Base-by-base conservation (phyloP, 2,329 filamentous ascomycete species). In the Trichothecium sympodiale region DNA sequence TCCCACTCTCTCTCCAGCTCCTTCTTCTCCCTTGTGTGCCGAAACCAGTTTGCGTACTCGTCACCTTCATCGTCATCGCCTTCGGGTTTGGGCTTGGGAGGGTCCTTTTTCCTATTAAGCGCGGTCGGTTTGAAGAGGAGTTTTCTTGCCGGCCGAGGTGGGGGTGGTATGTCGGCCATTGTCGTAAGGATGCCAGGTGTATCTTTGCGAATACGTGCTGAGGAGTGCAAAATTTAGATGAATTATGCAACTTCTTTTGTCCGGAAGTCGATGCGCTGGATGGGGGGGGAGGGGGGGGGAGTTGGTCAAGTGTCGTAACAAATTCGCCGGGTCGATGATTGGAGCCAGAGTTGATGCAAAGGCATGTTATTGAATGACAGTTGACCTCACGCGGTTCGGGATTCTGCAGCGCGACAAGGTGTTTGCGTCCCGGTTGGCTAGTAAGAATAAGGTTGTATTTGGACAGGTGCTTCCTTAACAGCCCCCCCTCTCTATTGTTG, bases 41-140 rank as follows among this genome's bases (percentile, higher is more conserved):
- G 60, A 42, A 76, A 76, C 56, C 9, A 75, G 55, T 3, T 50
- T n/a, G n/a, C 52, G 34, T 62, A 57, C 18, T 54, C 57, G 28
- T 62, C 53, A 13, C 53, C 52, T 8, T 52, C 48, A 9, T 47
- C 43, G 1, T 48, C 42, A 7, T 45, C 41, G 25, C 17, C 39
- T 32, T 3, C 46, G 37, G 13, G 6, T 6, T 6, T 17, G 13
- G 23, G 12, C 34, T 29, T 29, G 16, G 14, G 33, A 13, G 13
- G 9, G 18, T 5, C 8, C 14, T 15, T 23, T 6, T 12, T 28
- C 34, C 31, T 53, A 31, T 57, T 61, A 42, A 62, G 50, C 15
- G 57, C 63, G 3, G 65, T 69, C 10, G 64, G 64, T 41, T 70
- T 70, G 50, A 70, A 70, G 1, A 66, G 67, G 2, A 70, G 59